Conservation (phyloP, 352 stramenopile genomes). For the Globisporangium viniferum region DNA sequence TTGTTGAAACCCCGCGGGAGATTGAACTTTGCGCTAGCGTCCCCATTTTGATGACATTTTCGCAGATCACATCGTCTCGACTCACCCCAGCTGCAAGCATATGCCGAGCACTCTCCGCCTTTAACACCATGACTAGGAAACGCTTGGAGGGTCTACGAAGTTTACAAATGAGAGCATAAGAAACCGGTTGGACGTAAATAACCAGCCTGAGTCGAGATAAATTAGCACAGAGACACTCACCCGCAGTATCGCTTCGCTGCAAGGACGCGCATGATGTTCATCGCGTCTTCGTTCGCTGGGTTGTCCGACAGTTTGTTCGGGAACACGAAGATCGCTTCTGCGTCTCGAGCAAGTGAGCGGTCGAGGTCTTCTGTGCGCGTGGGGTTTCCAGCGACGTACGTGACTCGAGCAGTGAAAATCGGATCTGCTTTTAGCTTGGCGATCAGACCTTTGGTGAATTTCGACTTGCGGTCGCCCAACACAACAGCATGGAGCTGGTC, state of each 20-base stretch:
- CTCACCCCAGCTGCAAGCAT: conserved; percentile 77
- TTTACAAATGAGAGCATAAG: not conserved
- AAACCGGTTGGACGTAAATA: not conserved
- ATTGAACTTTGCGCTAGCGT: conserved; percentile 75
- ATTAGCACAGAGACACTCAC: conserved; percentile 23
- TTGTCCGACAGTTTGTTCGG: conserved; percentile 79
- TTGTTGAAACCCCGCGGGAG: conserved; percentile 75
- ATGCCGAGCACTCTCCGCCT: conserved; percentile 70
- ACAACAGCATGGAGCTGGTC: conserved; percentile 68
- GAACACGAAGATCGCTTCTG: conserved; percentile 79
- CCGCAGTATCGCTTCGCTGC: conserved; percentile 68
- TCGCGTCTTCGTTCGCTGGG: conserved; percentile 66
- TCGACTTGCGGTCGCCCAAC: conserved; percentile 60
- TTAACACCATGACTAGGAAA: conserved; percentile 75
- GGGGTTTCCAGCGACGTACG: conserved; percentile 74
- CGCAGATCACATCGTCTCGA: conserved; percentile 80
- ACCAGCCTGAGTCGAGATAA: not conserved
- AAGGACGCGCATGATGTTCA: conserved; percentile 85
- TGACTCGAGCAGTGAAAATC: conserved; percentile 75
- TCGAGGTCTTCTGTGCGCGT: conserved; percentile 76
- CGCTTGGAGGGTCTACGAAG: conserved; percentile 41
- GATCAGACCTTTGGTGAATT: conserved; percentile 70
- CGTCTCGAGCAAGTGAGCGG: conserved; percentile 46
- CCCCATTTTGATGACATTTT: conserved; percentile 88
- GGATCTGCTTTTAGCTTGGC: conserved; percentile 72